Base-by-base conservation (phyloP, 352 stramenopile species). In the Hyaloperonospora brassicae region DNA sequence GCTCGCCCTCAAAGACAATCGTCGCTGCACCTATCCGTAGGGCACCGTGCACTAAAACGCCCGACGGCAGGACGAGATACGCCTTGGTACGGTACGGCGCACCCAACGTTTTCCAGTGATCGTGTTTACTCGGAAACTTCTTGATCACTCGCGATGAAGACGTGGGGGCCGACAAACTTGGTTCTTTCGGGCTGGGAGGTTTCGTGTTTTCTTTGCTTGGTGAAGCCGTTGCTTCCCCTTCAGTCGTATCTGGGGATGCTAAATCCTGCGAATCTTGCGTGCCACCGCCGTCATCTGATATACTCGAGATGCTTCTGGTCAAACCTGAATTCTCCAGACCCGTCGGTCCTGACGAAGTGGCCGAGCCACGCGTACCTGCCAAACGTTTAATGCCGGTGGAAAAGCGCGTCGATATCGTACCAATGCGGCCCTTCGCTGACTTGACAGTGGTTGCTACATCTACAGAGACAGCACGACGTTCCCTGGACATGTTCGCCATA, bases 1-100 rank as follows among this genome's bases (percentile, higher is more conserved):
- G 76, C 45, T 90, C 79, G 17, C 82, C 82, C 56, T 93, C 82
- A 52, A 93, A 93, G 8, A 89, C 76, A 41, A 93, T 84, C 14
- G 78, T 90, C 2, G 68, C 74, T 23, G 66, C 57, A 9, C 82
- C 82, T 36, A 93, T 84, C 10, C 82, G 79, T 39, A 93, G 61
- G 14, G 78, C 76, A 45, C 82, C 82, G 47, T 85, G 79, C 7
- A 93, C 73, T 55, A 90, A 70, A 3, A 88, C 57, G 17, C 82
- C 82, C 0, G 75, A 89, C 10, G 79, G 75, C 2, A 93, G 57
- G 17, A 90, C 66, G 27, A 93, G 55, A 62, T 93, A 93, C 9
- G 79, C 68, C 41, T 87, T 88, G 2, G 79, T 93, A n/a, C 75
- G 68, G 57, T 87, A 90, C 13, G 68, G 69, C 5, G 70, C 71